Evolutionary conservation across 257 asterid species (phyloP), one percentile per base, ranked within the genome.

Genomic region (Solanum rostratum): DNA sequence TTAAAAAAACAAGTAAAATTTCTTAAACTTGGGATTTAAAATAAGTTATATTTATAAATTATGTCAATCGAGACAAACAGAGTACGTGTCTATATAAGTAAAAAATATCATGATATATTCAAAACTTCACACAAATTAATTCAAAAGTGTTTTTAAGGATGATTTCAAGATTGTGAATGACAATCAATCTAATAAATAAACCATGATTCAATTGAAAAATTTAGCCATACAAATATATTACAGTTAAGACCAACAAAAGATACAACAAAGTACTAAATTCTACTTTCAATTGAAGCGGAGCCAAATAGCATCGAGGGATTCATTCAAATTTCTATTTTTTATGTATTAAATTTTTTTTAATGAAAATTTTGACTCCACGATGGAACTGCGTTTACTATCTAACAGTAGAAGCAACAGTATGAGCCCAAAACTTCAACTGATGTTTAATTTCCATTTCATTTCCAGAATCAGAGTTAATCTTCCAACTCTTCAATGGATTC

Each of bases 341-440:
- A 33, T 33, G 4, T 33, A 3, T 33, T 33, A 33, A 4, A 0
- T 0, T 33, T 33, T 33, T 4, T 33, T 33, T n/a, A 0, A 33
- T 33, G 39, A 33, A n/a, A 33, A 33, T 33, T 33, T 33, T 33
- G 39, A n/a, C n/a, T n/a, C n/a, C n/a, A n/a, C n/a, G n/a, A n/a
- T n/a, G n/a, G n/a, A n/a, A n/a, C n/a, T n/a, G n/a, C n/a, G n/a
- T n/a, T n/a, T n/a, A 45, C 24, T 83, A 91, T 86, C 90, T 88
- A 0, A 90, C 96, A 79, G 91, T 82, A 33, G 97, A 91, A 33
- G 97, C 98, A 85, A 94, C 97, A 39, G 90, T 41, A 84, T 93
- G 94, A 89, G 98, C 98, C 97, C 98, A 94, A 70, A 71, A 84
- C 82, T 78, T 92, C 54, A 94, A 89, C 87, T 93, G 94, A 91